Evolutionary conservation across 257 asterid genomes (phyloP).

Genomic region (Scutellaria galericulata): DNA sequence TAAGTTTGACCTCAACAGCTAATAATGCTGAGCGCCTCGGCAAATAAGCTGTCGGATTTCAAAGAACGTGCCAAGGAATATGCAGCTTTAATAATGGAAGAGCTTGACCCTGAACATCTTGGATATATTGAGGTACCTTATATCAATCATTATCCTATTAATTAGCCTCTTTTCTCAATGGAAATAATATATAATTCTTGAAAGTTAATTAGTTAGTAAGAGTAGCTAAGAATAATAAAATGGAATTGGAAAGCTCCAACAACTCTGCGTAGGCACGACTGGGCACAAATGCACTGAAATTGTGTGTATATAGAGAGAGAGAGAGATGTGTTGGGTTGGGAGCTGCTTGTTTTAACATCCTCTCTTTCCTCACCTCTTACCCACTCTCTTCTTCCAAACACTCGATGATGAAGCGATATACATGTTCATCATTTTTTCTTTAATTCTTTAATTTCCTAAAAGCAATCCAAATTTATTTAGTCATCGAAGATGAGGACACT

Average conservation of each 20-base stretch:
- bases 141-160: conserved; percentile 4
- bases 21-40: conserved; percentile 89
- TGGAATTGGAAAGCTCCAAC: conserved; percentile 40
- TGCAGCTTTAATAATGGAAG: conserved; percentile 89
- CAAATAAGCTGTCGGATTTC: conserved; percentile 83
- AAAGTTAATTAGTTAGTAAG: too few species aligned
- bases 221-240: background rate
- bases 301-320: conserved; percentile 25
- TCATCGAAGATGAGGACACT: conserved; percentile 41
- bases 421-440: background rate
- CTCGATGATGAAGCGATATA: background rate
- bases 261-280: conserved; percentile 46
- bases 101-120: conserved; percentile 79
- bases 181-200: too few species aligned
- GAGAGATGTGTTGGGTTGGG: conserved; percentile 39
- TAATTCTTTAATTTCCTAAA: background rate
- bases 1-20: conserved; percentile 55
- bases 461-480: background rate
- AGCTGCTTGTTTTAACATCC: conserved; percentile 37
- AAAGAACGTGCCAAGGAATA: conserved; percentile 90
- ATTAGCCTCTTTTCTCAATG: too few species aligned
- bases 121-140: conserved; percentile 84
- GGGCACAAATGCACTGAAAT: conserved; percentile 43
- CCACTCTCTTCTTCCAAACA: background rate
- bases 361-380: background rate